Evolutionary conservation across 371 early-diverging fungal species (phyloP), one percentile per base, ranked within the genome.

Genomic region (Rhizopus stolonifer): DNA sequence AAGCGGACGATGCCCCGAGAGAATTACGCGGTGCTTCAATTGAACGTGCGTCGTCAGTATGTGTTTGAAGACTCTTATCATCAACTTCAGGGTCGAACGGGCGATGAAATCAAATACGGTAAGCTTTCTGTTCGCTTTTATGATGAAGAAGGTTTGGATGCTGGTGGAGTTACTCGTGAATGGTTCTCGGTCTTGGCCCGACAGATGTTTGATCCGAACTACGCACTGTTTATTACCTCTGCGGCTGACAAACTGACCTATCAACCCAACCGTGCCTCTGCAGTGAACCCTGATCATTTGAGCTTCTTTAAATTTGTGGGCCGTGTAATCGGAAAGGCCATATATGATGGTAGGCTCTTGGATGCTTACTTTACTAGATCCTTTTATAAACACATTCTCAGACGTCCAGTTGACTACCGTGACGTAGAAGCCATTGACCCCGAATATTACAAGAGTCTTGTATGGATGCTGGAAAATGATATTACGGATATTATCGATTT

Each of bases 121-220:
- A 96, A 94, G 65, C 80, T 99, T 36, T 88, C 85, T 61, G 96
- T 99, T 19, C 87, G 92, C 44, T 99, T 99, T 77, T 81, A 89
- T 54, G 93, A 93, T 18, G 99, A 99, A 77, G 98, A 98, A 63
- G 99, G 99, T 46, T 90, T 98, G 1, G 99, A 99, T 82, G 97
- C 92, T 22, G 99, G 99, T 29, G 99, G 99, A 46, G 91, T 99
- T 14, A 93, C 96, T 3, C 87, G 99, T 54, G 99, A 99, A 75
- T 99, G 99, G 98, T 98, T 95, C 84, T 88, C 90, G 46, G 96
- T 91, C 8, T 81, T 99, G 4, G 90, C 98, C 7, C 81, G 95
- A 46, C 95, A 97, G 66, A 98, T 98, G 94, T 95, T 99, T 76
- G 95, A 99, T 70, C 99, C 99, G 9, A 90, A 98, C 72, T 97